Evolutionary conservation across 768 basidiomycete species (phyloP), one percentile per base, ranked within the genome.

Genomic region (Lentinus tigrinus): DNA sequence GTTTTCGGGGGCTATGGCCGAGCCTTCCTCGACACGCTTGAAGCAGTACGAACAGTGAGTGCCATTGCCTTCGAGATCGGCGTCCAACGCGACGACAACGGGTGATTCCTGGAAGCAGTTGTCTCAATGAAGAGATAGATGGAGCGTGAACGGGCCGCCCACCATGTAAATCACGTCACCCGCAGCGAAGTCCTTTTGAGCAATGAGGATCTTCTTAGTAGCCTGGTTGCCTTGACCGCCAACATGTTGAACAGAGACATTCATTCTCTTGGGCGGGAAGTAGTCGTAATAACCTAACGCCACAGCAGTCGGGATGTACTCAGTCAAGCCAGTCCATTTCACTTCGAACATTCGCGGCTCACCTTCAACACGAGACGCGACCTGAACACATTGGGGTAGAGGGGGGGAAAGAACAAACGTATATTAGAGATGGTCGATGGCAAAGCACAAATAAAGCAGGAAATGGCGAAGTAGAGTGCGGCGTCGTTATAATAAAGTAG

Each of bases 151-250:
- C 3, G 9, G 9, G 7, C 21, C 3, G 27, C 24, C 34, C 52
- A 85, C 91, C 79, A 81, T 87, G 75, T 92, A 94, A 50, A 94
- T 90, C 46, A 83, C 74, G 57, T 93, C 88, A 47, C 90, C 91
- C 3, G 79, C 78, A 48, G 78, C 72, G 56, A 93, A 79, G 64
- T 91, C 87, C 69, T 87, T 85, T 56, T 75, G 80, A 28, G 84
- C 83, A 34, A 91, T 76, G 34, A 92, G 72, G 24, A 83, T 74
- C 47, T 68, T 67, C 43, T 63, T 64, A 62, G 50, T 71, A 23
- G 51, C 54, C 67, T 67, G 70, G 61, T 67, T 63, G 17, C 47
- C 65, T 37, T 64, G 63, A 16, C 65, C 65, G n/a, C 72, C 46
- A 24, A 13, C 24, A 24, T 61, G 64, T 52, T 84, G 77, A 38